Evolutionary conservation across 306 rosid genomes (phyloP), one percentile per base, ranked within the genome.

Genomic region (Quercus suber): DNA sequence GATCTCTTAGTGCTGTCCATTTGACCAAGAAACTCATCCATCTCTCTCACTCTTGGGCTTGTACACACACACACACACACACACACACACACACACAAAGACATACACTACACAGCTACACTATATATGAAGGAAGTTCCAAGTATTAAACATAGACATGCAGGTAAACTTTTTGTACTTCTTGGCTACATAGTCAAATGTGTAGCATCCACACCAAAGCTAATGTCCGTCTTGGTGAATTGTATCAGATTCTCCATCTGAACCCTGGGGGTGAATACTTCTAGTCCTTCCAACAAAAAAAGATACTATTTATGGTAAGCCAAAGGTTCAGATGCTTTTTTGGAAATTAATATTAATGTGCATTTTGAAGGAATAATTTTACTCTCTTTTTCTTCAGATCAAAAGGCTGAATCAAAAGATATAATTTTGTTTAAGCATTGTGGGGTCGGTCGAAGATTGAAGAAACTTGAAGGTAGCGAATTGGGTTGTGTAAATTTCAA

Each of bases 1-100:
- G 92, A 92, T 91, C 88, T 87, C 80, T 85, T 81, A 61, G 71
- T 76, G 84, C 84, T 83, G 89, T 88, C 82, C 82, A 78, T 85
- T 88, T 88, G 91, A 85, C 89, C 70, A 84, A 79, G 28, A 81
- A 78, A 85, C 85, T 77, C 78, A 80, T 75, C 85, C 60, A 76
- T 78, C 78, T 35, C 3, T 33, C 52, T 67, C 71, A 28, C 43
- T 35, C 72, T 35, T 12, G 53, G 53, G 53, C 45, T 8, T 49
- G 53, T 17, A 57, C 61, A 65, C 74, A 43, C 56, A 43, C 53
- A 57, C 61, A 65, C 74, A 43, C 56, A 43, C 72, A 21, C 14
- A 5, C 21, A 61, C 64, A 73, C 63, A 49, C 55, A 28, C 64
- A 73, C 63, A 49, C 49, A 28, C 73, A 68, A 28, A 53, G 60